Base-by-base conservation (phyloP, 768 basidiomycete species). In the Lentinula raphanica region DNA sequence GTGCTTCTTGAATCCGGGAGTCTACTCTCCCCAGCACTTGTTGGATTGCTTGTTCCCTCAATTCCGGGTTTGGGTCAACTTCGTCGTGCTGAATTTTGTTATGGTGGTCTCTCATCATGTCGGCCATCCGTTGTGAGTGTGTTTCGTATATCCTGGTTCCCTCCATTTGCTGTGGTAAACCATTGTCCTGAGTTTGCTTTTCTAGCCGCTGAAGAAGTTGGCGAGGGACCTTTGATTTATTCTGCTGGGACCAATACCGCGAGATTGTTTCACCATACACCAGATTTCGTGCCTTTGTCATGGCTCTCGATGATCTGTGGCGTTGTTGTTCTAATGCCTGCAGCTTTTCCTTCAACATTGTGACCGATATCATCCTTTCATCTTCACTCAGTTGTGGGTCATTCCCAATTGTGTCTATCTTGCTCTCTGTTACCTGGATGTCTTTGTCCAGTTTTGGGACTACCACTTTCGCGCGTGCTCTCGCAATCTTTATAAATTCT, bases 151-250 rank as follows among this genome's bases (percentile, higher is more conserved):
- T 7, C 15, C 12, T 48, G n/a, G 3, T 48, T 3, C 7, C 3
- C 45, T 48, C 42, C 53, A 19, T 53, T 44, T n/a, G n/a, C 0
- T 44, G 27, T 50, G 76, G 73, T 0, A 76, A 63, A 0, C 61
- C 12, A 0, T 69, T 54, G 42, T 76, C 11, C 67, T 49, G 0
- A 56, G 8, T 1, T 71, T 68, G 1, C 60, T 69, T 49, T 57
- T 28, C 0, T 2, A 11, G 2, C 39, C 28, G 44, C 0, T 70
- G 7, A 9, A 72, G 69, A 0, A 60, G 46, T 13, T 71, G 66
- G 17, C 62, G 19, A 0, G 65, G 67, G 8, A 50, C 19, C 0
- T 27, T 27, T 0, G 38, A 32, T 21, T 57, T 63, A 12, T 64
- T 60, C 0, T 59, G 5, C 2, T 45, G 25, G 0, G 60, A 36